Evolutionary conservation across 2,329 filamentous ascomycete species (phyloP).

Genomic region (Hypoxylon rubiginosum): DNA sequence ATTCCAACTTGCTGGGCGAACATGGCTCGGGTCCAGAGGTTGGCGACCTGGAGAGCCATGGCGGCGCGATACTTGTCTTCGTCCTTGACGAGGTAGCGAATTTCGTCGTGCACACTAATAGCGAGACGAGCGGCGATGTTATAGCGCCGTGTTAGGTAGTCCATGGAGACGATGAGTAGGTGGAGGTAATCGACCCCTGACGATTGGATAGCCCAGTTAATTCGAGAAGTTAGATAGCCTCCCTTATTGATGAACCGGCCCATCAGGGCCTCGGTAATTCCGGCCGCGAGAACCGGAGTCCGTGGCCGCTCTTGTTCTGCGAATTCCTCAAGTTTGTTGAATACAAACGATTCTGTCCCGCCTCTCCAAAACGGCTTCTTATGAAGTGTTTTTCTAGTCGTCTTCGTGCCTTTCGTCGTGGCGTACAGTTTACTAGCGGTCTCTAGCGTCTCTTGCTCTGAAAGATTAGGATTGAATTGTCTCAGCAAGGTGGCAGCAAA

Average conservation of each 20-base stretch:
- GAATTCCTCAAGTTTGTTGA: constrained; percentile 98
- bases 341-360: constrained; percentile 96
- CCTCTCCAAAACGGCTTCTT: constrained; percentile 92
- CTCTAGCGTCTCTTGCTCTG: constrained; percentile 80
- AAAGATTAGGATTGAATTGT: constrained; percentile 90
- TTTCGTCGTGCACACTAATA: constrained; percentile 98
- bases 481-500: constrained; percentile 91
- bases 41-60: constrained; percentile 93
- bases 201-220: constrained; percentile 99
- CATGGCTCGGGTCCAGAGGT: constrained; percentile 97
- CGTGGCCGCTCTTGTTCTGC: constrained; percentile 92
- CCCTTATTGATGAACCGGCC: constrained; percentile 87
- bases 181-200: constrained; percentile 98
- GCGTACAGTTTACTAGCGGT: constrained; percentile 86
- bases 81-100: constrained; percentile 89
- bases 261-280: constrained; percentile 96
- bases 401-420: constrained; percentile 91
- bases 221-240: constrained; percentile 93
- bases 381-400: constrained; percentile 77
- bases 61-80: constrained; percentile 89
- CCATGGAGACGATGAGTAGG: constrained; percentile 92
- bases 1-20: constrained; percentile 98
- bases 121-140: constrained; percentile 87
- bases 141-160: constrained; percentile 88
- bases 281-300: constrained; percentile 92